A percentile compares a stretch with the other conserved stretches of the same genome.
Conservation (phyloP, 75 land plant species). For the Pseudotsuga menziesii region DNA sequence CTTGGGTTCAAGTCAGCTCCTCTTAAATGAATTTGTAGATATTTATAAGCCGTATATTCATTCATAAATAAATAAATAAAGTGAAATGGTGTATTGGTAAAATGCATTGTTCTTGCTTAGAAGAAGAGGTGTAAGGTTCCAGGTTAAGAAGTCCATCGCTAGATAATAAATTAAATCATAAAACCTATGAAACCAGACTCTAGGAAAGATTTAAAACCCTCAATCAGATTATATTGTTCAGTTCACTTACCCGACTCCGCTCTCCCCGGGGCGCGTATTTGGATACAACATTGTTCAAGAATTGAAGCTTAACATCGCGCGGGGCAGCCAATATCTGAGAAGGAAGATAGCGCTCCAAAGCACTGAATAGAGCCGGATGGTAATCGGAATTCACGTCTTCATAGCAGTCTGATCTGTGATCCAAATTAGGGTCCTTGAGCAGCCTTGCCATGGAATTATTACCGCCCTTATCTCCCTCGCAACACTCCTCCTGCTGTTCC, state of each 20-base stretch:
- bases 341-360: conserved; percentile 43
- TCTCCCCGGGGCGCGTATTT: conserved; percentile 47
- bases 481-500: not conserved
- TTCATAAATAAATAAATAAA: no score
- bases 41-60: no score
- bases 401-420: conserved; percentile 34
- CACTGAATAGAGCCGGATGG: conserved; percentile 39
- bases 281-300: conserved; percentile 26
- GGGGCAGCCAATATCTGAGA: conserved; percentile 16
- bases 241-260: conserved; percentile 27
- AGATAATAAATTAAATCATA: no score
- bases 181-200: no score
- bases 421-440: conserved; percentile 19
- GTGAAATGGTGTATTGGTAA: no score
- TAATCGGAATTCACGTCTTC: conserved; percentile 40
- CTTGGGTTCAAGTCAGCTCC: no score
- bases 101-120: no score
- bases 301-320: conserved; percentile 27
- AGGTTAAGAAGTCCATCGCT: no score
- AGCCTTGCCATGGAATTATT: conserved; percentile 15
- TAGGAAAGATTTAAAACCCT: no score
- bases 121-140: no score
- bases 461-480: not conserved
- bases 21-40: no score
- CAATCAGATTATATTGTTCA: no score